Base-by-base conservation (phyloP, 345 rosid genomes). In the Eucalyptus paniculata region DNA sequence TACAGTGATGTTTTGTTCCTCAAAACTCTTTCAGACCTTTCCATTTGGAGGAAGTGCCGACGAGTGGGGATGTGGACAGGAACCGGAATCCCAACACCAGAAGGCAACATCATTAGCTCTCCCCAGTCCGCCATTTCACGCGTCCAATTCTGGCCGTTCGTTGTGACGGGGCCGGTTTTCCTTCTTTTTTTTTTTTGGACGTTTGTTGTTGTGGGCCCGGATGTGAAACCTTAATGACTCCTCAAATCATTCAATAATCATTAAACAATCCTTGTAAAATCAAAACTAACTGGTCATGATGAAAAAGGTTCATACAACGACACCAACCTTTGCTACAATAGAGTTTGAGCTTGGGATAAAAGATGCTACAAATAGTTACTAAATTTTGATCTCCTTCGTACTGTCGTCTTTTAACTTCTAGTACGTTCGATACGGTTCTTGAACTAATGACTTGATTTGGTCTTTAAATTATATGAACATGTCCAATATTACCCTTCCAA, bases 401-500 rank as follows among this genome's bases (percentile, higher is more conserved):
- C 3, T 30, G 8, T 60, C 1, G 5, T 3, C 8, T 12, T 60
- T 60, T 28, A 13, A 5, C 32, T 28, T 3, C 2, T 28, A 62
- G 4, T 28, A 6, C 14, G 7, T 62, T 62, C 5, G 1, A 62
- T 12, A 4, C 1, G 2, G 17, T 60, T 28, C 67, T 1, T 28
- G 1, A 60, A 60, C 16, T 3, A 12, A 60, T 6, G 16, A 5
- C 7, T 60, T 60, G 3, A 60, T 60, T 0, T 28, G 7, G 3
- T 60, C 1, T 28, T 60, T 26, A 60, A 12, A 60, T 60, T 60
- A 60, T 60, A 26, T 62, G 69, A 62, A 6, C 15, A 62, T 28
- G 8, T 1, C 17, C 16, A 13, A 30, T 14, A 16, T 28, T 6
- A 0, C 8, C 34, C 17, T 3, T 62, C 2, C 4, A 26, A 13